A percentile compares a stretch with the other conserved stretches of the same genome.
Evolutionary conservation across 208 protist genomes (phyloP).

Genomic region (Zelonia costaricensis): DNA sequence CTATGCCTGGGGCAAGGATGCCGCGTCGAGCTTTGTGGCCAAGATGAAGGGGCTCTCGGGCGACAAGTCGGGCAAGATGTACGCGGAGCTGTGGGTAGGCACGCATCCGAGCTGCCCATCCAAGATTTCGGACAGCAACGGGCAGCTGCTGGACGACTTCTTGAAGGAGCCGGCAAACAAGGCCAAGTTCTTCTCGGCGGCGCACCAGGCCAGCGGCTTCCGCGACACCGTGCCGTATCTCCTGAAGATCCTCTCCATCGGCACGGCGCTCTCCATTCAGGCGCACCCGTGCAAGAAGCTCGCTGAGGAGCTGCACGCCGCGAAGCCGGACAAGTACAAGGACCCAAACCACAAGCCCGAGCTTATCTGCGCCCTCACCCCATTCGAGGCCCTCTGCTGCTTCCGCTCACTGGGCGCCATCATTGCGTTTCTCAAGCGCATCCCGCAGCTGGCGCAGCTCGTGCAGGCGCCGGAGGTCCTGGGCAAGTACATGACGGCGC

Average conservation of each 20-base stretch:
- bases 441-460: conserved; percentile 54
- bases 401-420: conserved; percentile 94
- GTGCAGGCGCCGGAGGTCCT: conserved; percentile 36
- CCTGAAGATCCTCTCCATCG: conserved; percentile 97
- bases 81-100: conserved; percentile 98
- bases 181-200: conserved; percentile 55
- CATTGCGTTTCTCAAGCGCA: conserved; percentile 57
- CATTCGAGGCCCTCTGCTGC: conserved; percentile 95
- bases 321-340: conserved; percentile 95
- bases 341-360: conserved; percentile 99
- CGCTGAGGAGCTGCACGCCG: conserved; percentile 87
- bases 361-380: conserved; percentile 94
- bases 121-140: conserved; percentile 28
- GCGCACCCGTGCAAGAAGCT: conserved; percentile 96
- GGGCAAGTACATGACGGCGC: conserved; percentile 19
- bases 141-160: conserved; percentile 62
- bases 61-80: conserved; percentile 59
- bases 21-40: conserved; percentile 78
- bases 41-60: conserved; percentile 67
- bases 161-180: conserved; percentile 41
- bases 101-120: conserved; percentile 95
- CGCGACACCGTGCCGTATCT: conserved; percentile 92
- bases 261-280: conserved; percentile 97
- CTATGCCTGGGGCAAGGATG: conserved; percentile 87
- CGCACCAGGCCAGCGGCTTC: conserved; percentile 56